These are phyloP conservation scores for Durio zibethinus DNA, from an alignment of 345 rosid genomes.

Conservation along the genomic window DNA sequence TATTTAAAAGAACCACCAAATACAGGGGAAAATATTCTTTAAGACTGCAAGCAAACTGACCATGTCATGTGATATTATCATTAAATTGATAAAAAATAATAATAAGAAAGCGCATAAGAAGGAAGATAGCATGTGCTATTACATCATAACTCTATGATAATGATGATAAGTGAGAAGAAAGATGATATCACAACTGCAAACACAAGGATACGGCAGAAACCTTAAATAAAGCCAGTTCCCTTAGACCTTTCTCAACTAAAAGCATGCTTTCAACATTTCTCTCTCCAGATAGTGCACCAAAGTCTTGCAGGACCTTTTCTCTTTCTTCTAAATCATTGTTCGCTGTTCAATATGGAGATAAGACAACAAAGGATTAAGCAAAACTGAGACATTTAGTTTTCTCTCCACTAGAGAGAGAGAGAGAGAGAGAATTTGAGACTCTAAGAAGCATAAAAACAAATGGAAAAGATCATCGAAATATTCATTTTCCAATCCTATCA, in stretches of 20 bases:
- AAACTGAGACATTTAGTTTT: conserved; percentile 11
- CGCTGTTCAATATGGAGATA: conserved; percentile 38
- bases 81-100: not conserved
- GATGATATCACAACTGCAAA: not conserved
- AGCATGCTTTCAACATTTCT: conserved; percentile 78
- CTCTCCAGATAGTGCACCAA: conserved; percentile 51
- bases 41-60: not conserved
- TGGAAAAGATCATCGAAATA: not conserved
- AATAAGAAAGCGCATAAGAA: not conserved
- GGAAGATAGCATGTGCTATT: not conserved
- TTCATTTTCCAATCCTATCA: not conserved
- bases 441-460: not conserved
- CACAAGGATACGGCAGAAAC: conserved; percentile 34
- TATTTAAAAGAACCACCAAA: not conserved
- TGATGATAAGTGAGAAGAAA: not conserved
- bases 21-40: not conserved
- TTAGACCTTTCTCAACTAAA: conserved; percentile 79
- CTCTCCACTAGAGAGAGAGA: not conserved
- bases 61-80: not conserved
- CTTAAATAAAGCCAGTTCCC: conserved; percentile 79
- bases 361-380: conserved; percentile 14
- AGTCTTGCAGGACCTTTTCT: conserved; percentile 36
- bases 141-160: not conserved
- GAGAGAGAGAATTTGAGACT: not conserved
- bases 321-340: conserved; percentile 40